Evolutionary conservation across 352 stramenopile species (phyloP).

Genomic region (Aphanomyces invadans): DNA sequence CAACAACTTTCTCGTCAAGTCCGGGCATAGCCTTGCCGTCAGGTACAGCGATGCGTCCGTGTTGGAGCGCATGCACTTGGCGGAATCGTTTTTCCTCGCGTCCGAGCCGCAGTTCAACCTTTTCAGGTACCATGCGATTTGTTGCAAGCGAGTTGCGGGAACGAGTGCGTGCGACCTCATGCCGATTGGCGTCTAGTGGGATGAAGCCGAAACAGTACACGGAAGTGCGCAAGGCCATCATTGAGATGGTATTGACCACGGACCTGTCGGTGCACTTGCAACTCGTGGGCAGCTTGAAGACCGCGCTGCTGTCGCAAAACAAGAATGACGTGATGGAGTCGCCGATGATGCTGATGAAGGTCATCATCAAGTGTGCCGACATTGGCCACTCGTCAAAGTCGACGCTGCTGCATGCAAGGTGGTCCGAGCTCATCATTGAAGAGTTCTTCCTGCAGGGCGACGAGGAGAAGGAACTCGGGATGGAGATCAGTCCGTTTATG

Average conservation of each 20-base stretch:
- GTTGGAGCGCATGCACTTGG: constrained; percentile 78
- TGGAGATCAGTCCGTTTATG: constrained; percentile 90
- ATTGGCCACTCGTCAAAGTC: constrained; percentile 88
- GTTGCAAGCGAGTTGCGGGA: too few species aligned
- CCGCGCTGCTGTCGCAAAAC: constrained; percentile 69
- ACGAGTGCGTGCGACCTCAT: too few species aligned
- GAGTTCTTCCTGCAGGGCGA: constrained; percentile 95
- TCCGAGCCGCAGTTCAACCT: constrained; percentile 68
- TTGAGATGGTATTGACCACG: constrained; percentile 81
- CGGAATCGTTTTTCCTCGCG: constrained; percentile 68
- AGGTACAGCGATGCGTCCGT: constrained; percentile 78
- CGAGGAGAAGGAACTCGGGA: constrained; percentile 80
- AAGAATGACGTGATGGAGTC: constrained; percentile 62
- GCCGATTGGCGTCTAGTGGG: constrained; percentile 26
- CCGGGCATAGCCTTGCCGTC: constrained; percentile 58
- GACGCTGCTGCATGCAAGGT: constrained; percentile 72
- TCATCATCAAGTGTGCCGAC: constrained; percentile 87
- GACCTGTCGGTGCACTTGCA: constrained; percentile 76
- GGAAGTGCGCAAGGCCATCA: constrained; percentile 72
- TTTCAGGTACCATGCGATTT: constrained; percentile 40
- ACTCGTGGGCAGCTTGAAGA: constrained; percentile 71
- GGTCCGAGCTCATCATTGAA: constrained; percentile 88
- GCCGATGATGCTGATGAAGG: constrained; percentile 79
- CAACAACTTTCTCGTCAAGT: constrained; percentile 83
- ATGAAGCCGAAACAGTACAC: constrained; percentile 45